Evolutionary conservation across 2,329 filamentous ascomycete species (phyloP).

Genomic region (Scopulariopsis brevicaulis): DNA sequence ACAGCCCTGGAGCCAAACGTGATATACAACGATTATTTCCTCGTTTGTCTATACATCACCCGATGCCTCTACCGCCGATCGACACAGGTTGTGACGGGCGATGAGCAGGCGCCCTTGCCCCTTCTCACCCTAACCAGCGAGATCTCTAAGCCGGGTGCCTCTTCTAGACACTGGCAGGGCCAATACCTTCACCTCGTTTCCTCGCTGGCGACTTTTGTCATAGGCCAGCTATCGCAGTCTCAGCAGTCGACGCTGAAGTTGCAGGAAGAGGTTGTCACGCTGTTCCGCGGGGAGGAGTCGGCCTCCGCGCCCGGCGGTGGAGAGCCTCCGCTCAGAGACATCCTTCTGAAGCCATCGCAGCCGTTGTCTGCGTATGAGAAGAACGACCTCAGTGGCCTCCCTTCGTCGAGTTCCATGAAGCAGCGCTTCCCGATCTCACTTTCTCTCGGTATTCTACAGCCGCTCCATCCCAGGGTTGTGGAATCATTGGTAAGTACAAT

Average conservation of each 20-base stretch:
- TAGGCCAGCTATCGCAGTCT: slow-evolving; percentile 23
- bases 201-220: slow-evolving; percentile 20
- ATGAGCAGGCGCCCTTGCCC: slow-evolving; percentile 7
- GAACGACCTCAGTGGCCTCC: background rate
- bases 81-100: slow-evolving; percentile 16
- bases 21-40: slow-evolving; percentile 23
- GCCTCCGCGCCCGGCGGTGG: background rate
- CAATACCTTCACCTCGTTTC: slow-evolving; percentile 24
- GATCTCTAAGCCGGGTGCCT: slow-evolving; percentile 15
- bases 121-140: slow-evolving; percentile 20
- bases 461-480: slow-evolving; percentile 20
- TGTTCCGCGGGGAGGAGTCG: slow-evolving; percentile 19
- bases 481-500: slow-evolving; percentile 17
- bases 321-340: background rate
- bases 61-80: slow-evolving; percentile 28
- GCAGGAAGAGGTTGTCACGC: slow-evolving; percentile 20
- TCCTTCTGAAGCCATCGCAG: background rate
- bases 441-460: slow-evolving; percentile 25
- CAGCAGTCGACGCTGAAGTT: slow-evolving; percentile 21
- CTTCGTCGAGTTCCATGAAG: background rate
- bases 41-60: slow-evolving; percentile 23
- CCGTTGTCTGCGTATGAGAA: slow-evolving; percentile 3
- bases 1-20: slow-evolving; percentile 10
- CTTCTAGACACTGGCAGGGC: slow-evolving; percentile 12
- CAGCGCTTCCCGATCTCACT: slow-evolving; percentile 10